phyloP scores from a whole-genome alignment of 2,329 filamentous ascomycete genomes.

The Tolypocladium ophioglossoides region DNA sequence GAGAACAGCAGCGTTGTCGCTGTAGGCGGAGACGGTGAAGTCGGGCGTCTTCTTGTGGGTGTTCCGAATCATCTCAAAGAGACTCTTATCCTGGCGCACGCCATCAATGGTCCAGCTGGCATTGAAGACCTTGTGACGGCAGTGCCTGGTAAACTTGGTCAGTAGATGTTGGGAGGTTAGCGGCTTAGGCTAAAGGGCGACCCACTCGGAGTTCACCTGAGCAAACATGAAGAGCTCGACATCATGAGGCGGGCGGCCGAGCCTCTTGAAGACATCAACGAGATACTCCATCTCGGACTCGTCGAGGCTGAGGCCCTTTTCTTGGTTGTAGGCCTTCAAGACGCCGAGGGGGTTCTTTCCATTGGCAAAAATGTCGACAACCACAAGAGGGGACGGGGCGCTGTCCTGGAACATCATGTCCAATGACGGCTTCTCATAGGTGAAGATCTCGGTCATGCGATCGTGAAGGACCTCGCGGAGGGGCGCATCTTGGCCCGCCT shows the following conservation, averaged over 20 bases:
- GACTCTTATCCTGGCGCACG: conserved; percentile 61
- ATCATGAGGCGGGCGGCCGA: conserved; percentile 61
- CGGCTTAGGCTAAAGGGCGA: background rate
- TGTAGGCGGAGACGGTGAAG: conserved; percentile 90
- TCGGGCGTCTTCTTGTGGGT: conserved; percentile 76
- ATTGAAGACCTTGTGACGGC: conserved; percentile 82
- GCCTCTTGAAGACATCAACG: conserved; percentile 44
- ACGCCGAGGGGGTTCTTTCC: conserved; percentile 56
- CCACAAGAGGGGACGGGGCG: conserved; percentile 51
- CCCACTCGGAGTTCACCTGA: conserved; percentile 84
- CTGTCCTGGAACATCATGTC: conserved; percentile 69
- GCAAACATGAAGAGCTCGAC: conserved; percentile 99
- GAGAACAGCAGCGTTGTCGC: conserved; percentile 91
- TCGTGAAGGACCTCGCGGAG: conserved; percentile 72
- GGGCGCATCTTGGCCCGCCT: conserved; percentile 35
- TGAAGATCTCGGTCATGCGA: conserved; percentile 87
- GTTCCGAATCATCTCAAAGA: conserved; percentile 95
- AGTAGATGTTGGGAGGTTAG: background rate
- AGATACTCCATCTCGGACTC: conserved; percentile 86
- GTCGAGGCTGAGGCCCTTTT: conserved; percentile 78
- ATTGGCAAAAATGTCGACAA: conserved; percentile 62
- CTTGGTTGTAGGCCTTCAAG: conserved; percentile 73
- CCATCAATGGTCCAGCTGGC: conserved; percentile 94
- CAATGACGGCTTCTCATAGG: conserved; percentile 55
- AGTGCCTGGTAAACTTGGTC: conserved; percentile 41